Evolutionary conservation across 805 yeast species (phyloP).

Genomic region (Brettanomyces nanus): DNA sequence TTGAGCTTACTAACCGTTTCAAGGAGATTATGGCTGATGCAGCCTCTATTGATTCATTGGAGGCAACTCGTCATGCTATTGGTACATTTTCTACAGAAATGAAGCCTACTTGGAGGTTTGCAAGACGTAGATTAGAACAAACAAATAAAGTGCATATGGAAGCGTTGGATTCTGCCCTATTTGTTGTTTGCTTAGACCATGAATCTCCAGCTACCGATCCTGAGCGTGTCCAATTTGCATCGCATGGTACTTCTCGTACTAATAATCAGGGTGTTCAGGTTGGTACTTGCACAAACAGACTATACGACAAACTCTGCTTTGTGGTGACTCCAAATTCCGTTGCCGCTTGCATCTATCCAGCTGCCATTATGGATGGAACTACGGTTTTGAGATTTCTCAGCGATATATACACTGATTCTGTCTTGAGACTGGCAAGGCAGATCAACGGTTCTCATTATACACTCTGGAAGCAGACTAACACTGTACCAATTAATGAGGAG

Average conservation of each 20-base stretch:
- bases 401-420: slow-evolving; percentile 51
- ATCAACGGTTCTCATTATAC: slow-evolving; percentile 52
- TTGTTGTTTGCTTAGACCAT: slow-evolving; percentile 43
- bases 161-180: slow-evolving; percentile 40
- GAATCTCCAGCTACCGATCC: slow-evolving; percentile 38
- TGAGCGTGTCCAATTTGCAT: slow-evolving; percentile 40
- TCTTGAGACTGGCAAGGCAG: slow-evolving; percentile 46
- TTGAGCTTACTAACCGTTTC: slow-evolving; percentile 38
- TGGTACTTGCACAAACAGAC: slow-evolving; percentile 51
- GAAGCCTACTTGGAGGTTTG: slow-evolving; percentile 39
- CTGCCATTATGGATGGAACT: slow-evolving; percentile 50
- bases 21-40: slow-evolving; percentile 36
- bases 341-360: slow-evolving; percentile 54
- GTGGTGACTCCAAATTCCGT: slow-evolving; percentile 47
- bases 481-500: slow-evolving; percentile 25
- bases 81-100: slow-evolving; percentile 51
- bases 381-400: slow-evolving; percentile 48
- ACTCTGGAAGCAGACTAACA: slow-evolving; percentile 37
- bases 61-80: slow-evolving; percentile 36
- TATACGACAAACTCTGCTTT: slow-evolving; percentile 52
- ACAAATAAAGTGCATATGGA: slow-evolving; percentile 31
- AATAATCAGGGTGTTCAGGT: slow-evolving; percentile 40
- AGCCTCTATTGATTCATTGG: slow-evolving; percentile 26
- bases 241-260: slow-evolving; percentile 43
- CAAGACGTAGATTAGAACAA: slow-evolving; percentile 32